Evolutionary conservation across 2,329 filamentous ascomycete species (phyloP).

Genomic region (Pestalotiopsis fici): DNA sequence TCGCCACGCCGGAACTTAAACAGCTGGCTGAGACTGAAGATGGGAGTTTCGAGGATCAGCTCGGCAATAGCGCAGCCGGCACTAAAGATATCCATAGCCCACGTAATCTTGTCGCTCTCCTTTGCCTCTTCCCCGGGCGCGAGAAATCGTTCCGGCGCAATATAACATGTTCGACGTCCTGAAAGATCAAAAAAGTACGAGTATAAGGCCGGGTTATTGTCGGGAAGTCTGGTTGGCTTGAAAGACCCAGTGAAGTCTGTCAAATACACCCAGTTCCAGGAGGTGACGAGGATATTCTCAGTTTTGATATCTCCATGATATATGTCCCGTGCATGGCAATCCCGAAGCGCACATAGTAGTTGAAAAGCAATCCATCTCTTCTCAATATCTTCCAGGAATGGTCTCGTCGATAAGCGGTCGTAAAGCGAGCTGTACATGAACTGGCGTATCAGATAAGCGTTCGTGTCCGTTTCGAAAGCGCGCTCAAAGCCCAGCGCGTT

Average conservation of each 20-base stretch:
- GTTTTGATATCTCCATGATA: constrained; percentile 99
- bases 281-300: constrained; percentile 94
- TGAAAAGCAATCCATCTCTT: constrained; percentile 99
- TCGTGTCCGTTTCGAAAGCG: constrained; percentile 86
- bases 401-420: constrained; percentile 92
- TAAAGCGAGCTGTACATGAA: constrained; percentile 97
- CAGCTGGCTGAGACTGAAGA: constrained; percentile 96
- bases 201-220: constrained; percentile 96
- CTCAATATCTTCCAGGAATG: constrained; percentile 95
- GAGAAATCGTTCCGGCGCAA: constrained; percentile 91
- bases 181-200: constrained; percentile 98
- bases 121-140: constrained; percentile 67
- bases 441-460: constrained; percentile 91
- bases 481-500: constrained; percentile 91
- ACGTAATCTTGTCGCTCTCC: constrained; percentile 62
- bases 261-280: constrained; percentile 98
- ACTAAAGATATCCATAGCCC: constrained; percentile 99
- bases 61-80: constrained; percentile 96
- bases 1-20: constrained; percentile 93
- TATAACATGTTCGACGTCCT: constrained; percentile 86
- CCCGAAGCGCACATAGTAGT: constrained; percentile 85
- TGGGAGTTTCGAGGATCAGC: constrained; percentile 89
- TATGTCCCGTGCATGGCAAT: constrained; percentile 85
- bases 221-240: constrained; percentile 90
- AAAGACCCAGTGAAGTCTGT: constrained; percentile 97